Base-by-base conservation (phyloP, 2,329 filamentous ascomycete species). In the Rutstroemia sp. region DNA sequence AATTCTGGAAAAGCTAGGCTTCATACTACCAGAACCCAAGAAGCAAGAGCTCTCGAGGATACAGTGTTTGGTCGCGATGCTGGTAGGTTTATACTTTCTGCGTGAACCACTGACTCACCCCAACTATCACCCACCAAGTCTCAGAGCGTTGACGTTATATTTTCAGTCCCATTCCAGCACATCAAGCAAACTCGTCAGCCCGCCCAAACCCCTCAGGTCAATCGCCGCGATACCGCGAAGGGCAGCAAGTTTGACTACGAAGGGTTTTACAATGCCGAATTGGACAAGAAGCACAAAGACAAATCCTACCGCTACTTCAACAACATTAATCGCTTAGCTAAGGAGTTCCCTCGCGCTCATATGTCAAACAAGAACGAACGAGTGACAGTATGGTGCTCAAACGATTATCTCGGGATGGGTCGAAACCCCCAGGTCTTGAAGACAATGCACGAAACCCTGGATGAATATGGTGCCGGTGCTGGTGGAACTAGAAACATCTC, bases 291-390 rank as follows among this genome's bases (percentile, higher is more conserved):
- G 78, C 94, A 96, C 81, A 92, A 95, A 80, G 94, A 99, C 80
- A 97, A 96, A 78, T 96, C 92, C 52, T 99, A 99, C 78, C 90
- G 94, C 70, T 97, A 97, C 78, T 99, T 99, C 79, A 99, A 99
- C 81, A 99, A 99, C 79, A 99, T 99, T 83, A 99, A 99, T 71
- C 91, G 94, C 38, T 80, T 99, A 59, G 94, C 94, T 63, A 90
- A 94, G 75, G 90, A 97, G 63, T 99, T 99, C 62, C 94, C 94
- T 30, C 89, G 88, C 62, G 94, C 94, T 47, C 94, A 99, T 73
- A 95, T 95, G 80, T 81, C 88, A 16, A 84, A 80, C 58, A 82
- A 83, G 69, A 86, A 92, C 58, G 90, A 96, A 63, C 84, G 84
- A 53, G 94, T 99, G 57, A 96, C 92, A 1, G 94, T 99, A 23